Conservation (phyloP, 371 early-diverging fungal species). For the Capillidium heterosporum region DNA sequence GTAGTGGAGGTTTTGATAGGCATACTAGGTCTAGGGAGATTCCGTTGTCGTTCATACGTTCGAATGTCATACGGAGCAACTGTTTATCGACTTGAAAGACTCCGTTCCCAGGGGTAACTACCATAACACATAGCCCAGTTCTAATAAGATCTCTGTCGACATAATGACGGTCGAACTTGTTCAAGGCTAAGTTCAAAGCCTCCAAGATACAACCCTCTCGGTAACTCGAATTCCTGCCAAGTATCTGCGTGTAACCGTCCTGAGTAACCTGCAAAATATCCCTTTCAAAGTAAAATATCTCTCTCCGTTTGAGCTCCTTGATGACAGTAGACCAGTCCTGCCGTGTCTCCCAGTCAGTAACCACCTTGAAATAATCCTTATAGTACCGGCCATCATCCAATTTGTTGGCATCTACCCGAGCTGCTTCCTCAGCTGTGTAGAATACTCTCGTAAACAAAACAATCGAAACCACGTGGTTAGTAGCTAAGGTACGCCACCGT, state of each 20-base stretch:
- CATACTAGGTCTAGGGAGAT: constrained; percentile 86
- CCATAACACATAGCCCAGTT: constrained; percentile 80
- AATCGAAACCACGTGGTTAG: constrained; percentile 92
- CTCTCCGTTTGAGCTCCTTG: constrained; percentile 47
- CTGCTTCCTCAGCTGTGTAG: constrained; percentile 29
- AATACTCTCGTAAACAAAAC: constrained; percentile 79
- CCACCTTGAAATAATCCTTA: constrained; percentile 87
- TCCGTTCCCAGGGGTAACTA: constrained; percentile 80
- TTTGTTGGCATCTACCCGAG: constrained; percentile 25
- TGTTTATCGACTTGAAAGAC: constrained; percentile 69
- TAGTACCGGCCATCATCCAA: constrained; percentile 34
- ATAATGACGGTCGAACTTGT: constrained; percentile 82
- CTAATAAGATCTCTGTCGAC: constrained; percentile 82
- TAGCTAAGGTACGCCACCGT: constrained; percentile 62
- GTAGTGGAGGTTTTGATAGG: constrained; percentile 69
- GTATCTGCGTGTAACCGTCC: constrained; percentile 24
- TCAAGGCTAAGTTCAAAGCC: constrained; percentile 86
- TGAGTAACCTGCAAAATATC: constrained; percentile 47
- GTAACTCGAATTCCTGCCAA: constrained; percentile 51
- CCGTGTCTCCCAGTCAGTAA: constrained; percentile 81
- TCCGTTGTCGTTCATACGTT: constrained; percentile 87
- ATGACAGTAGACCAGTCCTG: constrained; percentile 70
- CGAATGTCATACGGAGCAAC: constrained; percentile 73
- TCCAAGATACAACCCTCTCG: constrained; percentile 86
- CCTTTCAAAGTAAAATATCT: constrained; percentile 59